Base-by-base conservation (phyloP, 2,329 filamentous ascomycete genomes). In the Acephala macrosclerotiorum region DNA sequence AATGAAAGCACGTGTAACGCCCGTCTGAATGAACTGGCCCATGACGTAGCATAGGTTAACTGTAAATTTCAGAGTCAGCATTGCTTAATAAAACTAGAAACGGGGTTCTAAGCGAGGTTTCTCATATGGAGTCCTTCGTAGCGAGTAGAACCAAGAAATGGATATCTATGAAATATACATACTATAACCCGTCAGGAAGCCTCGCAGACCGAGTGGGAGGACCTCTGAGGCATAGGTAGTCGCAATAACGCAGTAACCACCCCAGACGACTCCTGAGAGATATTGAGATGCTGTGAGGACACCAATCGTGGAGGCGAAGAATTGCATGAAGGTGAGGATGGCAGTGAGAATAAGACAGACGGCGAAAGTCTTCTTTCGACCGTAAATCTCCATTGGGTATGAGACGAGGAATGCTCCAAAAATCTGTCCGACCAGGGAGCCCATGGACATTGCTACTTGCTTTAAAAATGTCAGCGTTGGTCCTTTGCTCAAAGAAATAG, bases 181-280 rank as follows among this genome's bases (percentile, higher is more conserved):
- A 51, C 47, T 56, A 36, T 56, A 56, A 20, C 53, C 53, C 29
- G 80, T 82, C 14, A 83, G 73, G 63, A 81, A 81, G 36, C 76
- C 78, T 56, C 81, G 77, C n/a, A 83, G 78, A 8, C 75, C 76
- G 8, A 81, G 67, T 3, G 81, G 29, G 29, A 33, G 29, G 29
- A 33, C 29, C 29, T 33, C 29, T 33, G 29, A 33, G 29, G 29
- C 29, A 65, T 83, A 83, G 3, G 81, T 74, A 0, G 81, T 80
- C 3, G 76, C 78, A 0, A 78, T 78, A 2, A 79, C 82, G 3
- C 80, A 78, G 64, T 83, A 83, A 78, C 67, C 63, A 49, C 82
- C 82, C 82, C 82, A 84, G 1, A 82, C 81, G 57, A 84, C 77
- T 53, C 81, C 79, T 61, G 80, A 82, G 12, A 84, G 75, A 36